Conservation (phyloP, 805 yeast genomes). For the Starmerella lactis-condensi region DNA sequence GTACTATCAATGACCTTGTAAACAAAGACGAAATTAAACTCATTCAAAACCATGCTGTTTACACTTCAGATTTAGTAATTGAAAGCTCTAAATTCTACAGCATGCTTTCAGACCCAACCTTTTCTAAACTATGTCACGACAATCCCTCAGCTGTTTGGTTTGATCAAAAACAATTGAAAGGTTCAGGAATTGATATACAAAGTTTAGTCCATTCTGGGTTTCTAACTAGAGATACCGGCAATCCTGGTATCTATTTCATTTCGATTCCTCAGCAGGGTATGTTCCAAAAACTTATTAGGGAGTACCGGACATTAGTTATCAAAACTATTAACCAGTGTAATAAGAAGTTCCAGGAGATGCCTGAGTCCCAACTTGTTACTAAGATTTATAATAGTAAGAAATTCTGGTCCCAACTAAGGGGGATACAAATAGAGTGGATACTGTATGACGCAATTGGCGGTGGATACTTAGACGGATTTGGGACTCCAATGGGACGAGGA, state of each 20-base stretch:
- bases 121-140: constrained; percentile 15
- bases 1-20: constrained; percentile 17
- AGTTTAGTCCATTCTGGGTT: constrained; percentile 19
- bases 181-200: constrained; percentile 10
- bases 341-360: constrained; percentile 23
- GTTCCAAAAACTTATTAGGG: constrained; percentile 20
- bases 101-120: constrained; percentile 2
- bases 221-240: constrained; percentile 19
- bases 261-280: constrained; percentile 25
- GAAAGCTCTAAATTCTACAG: constrained; percentile 14
- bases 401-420: constrained; percentile 32
- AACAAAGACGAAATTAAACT: constrained; percentile 17
- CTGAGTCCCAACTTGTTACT: constrained; percentile 21
- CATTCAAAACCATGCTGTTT: constrained; percentile 19
- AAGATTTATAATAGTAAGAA: constrained; percentile 18
- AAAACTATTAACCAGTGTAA: constrained; percentile 17
- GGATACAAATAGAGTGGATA: constrained; percentile 35
- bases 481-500: constrained; percentile 42
- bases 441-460: constrained; percentile 37
- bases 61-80: constrained; percentile 22
- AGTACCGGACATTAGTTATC: constrained; percentile 23
- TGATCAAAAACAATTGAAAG: constrained; percentile 15
- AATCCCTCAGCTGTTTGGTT: constrained; percentile 20
- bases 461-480: constrained; percentile 37
- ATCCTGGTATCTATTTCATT: constrained; percentile 6